A percentile compares a stretch with the other conserved stretches of the same genome.
Conservation (phyloP, 208 protist genomes). For the Blastocrithidia nonstop region DNA sequence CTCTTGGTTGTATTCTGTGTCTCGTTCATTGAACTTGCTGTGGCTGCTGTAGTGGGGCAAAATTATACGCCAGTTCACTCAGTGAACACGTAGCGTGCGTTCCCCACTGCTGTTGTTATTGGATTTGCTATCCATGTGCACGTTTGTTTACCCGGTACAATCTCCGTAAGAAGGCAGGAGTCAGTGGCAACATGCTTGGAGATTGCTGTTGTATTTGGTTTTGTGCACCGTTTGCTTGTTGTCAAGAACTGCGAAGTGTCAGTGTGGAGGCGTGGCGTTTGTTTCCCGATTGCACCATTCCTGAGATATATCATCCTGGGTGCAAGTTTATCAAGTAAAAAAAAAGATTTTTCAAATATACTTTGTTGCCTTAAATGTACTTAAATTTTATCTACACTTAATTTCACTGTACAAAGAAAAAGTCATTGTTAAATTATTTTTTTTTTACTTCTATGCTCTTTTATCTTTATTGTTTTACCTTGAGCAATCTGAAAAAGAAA, state of each 20-base stretch:
- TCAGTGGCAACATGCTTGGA: conserved; percentile 54
- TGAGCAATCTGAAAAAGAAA: no score
- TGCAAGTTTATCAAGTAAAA: conserved; percentile 38
- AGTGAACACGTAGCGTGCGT: conserved; percentile 38
- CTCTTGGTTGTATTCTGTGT: conserved; percentile 22
- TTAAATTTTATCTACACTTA: no score
- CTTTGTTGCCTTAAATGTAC: neutral
- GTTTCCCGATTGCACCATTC: conserved; percentile 19
- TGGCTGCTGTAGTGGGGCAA: conserved; percentile 30
- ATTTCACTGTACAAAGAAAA: no score
- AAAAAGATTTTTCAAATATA: no score
- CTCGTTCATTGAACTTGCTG: conserved; percentile 32
- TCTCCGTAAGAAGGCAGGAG: conserved; percentile 57
- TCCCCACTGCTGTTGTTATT: conserved; percentile 60
- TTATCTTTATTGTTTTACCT: no score
- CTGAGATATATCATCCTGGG: conserved; percentile 25
- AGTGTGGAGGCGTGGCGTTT: conserved; percentile 32
- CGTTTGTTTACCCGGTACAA: conserved; percentile 74
- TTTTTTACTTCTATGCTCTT: no score
- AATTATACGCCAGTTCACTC: conserved; percentile 58
- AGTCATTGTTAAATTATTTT: no score
- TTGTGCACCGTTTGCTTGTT: conserved; percentile 51
- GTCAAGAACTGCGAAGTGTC: conserved; percentile 63
- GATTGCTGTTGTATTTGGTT: conserved; percentile 54
- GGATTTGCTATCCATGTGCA: conserved; percentile 36